These are phyloP conservation scores for Cyclocybe cylindracea DNA, from an alignment of 768 basidiomycete genomes.

Conservation along the genomic window DNA sequence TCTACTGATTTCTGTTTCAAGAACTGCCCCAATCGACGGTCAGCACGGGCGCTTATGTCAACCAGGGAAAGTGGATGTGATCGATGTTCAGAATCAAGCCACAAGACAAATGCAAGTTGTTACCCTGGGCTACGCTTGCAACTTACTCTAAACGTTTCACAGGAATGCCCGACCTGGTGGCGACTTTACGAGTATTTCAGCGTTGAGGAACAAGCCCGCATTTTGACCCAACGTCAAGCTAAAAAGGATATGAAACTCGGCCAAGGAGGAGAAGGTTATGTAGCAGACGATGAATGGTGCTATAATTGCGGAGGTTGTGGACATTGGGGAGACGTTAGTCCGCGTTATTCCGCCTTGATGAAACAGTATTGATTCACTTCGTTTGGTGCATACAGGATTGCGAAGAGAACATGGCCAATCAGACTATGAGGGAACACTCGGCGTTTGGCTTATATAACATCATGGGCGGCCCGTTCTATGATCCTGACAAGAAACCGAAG, in stretches of 20 bases:
- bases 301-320: slow-evolving; percentile 76
- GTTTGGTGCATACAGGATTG: slow-evolving; percentile 54
- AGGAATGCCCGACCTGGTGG: slow-evolving; percentile 89
- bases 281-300: slow-evolving; percentile 76
- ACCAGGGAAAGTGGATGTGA: slow-evolving; percentile 54
- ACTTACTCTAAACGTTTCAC: neutral
- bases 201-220: slow-evolving; percentile 48
- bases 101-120: slow-evolving; percentile 62
- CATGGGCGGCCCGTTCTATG: slow-evolving; percentile 66
- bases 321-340: slow-evolving; percentile 73
- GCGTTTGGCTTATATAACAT: slow-evolving; percentile 69
- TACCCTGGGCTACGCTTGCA: neutral
- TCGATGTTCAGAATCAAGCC: slow-evolving; percentile 65
- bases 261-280: slow-evolving; percentile 77
- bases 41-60: slow-evolving; percentile 22
- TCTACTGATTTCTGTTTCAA: slow-evolving; percentile 24
- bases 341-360: slow-evolving; percentile 25
- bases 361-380: neutral
- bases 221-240: slow-evolving; percentile 46
- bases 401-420: slow-evolving; percentile 40
- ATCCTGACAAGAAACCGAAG: slow-evolving; percentile 34
- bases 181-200: slow-evolving; percentile 74
- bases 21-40: slow-evolving; percentile 71
- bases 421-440: slow-evolving; percentile 53
- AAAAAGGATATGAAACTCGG: slow-evolving; percentile 56